These are phyloP conservation scores for Rickenella mellea DNA, from an alignment of 768 basidiomycete species.

Conservation along the genomic window DNA sequence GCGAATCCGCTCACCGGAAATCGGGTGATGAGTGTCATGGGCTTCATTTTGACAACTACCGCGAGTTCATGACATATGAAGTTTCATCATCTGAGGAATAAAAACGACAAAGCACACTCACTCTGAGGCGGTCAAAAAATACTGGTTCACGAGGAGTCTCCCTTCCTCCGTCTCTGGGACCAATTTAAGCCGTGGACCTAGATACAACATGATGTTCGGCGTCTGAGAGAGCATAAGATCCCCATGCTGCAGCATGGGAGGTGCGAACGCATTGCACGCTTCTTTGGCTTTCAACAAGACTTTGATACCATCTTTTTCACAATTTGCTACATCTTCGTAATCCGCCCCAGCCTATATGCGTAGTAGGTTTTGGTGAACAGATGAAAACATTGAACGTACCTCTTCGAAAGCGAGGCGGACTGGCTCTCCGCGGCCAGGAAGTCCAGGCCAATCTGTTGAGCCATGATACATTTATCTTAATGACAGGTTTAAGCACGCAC, in stretches of 20 bases:
- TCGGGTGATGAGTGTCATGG: conserved; percentile 23
- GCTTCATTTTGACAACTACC: background rate
- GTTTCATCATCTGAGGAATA: too few relatives aligned
- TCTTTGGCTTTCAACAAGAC: conserved; percentile 12
- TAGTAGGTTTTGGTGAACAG: too few relatives aligned
- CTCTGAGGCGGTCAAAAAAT: conserved; percentile 28
- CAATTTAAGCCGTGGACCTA: conserved; percentile 24
- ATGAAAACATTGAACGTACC: too few relatives aligned
- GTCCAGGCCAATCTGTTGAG: conserved; percentile 15
- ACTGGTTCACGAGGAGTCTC: conserved; percentile 22
- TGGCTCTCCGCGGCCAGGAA: conserved; percentile 30
- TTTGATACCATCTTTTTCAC: conserved; percentile 7
- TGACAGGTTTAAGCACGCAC: background rate
- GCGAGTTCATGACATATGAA: background rate
- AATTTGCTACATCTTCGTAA: conserved; percentile 20
- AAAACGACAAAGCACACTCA: conserved; percentile 3
- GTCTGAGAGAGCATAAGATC: conserved; percentile 24
- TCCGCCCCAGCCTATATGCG: conserved; percentile 22
- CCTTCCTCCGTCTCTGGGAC: conserved; percentile 20
- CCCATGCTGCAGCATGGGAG: conserved; percentile 27
- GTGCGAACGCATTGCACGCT: conserved; percentile 28
- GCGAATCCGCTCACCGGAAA: conserved; percentile 12
- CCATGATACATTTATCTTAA: background rate
- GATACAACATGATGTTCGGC: conserved; percentile 25
- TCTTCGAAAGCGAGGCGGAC: conserved; percentile 29